Conservation (phyloP, 2,329 filamentous ascomycete species). For the Aspergillus ibericus region DNA sequence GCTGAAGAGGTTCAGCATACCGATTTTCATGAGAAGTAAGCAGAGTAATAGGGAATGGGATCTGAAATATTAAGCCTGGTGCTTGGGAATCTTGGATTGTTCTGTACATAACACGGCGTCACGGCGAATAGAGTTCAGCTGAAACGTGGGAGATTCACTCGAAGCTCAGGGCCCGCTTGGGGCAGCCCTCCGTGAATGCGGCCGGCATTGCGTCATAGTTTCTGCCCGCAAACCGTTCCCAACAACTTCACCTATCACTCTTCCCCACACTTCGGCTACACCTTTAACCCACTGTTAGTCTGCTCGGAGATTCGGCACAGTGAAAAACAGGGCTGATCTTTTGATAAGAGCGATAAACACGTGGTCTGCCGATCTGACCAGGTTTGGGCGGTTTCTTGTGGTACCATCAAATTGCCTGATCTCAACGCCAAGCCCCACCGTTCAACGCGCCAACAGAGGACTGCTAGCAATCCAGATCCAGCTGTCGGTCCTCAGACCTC, state of each 20-base stretch:
- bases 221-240: not conserved
- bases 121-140: not conserved
- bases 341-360: not conserved
- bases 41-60: not conserved
- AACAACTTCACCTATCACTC: not conserved
- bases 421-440: slow-evolving; percentile 4
- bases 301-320: too few species aligned
- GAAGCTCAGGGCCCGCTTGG: not conserved
- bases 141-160: not conserved
- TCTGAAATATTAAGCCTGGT: not conserved
- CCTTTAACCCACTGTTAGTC: too few species aligned
- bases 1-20: slow-evolving; percentile 1
- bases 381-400: not conserved
- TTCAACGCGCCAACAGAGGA: not conserved
- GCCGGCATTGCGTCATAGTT: not conserved
- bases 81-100: not conserved
- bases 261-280: not conserved
- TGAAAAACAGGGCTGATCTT: not conserved
- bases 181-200: not conserved
- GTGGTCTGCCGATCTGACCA: not conserved
- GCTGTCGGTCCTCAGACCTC: not conserved
- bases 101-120: slow-evolving; percentile 1
- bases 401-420: not conserved
- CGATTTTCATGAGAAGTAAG: not conserved
- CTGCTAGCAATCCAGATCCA: not conserved